Base-by-base conservation (phyloP, 371 early-diverging fungal genomes). In the Massospora cicadina region DNA sequence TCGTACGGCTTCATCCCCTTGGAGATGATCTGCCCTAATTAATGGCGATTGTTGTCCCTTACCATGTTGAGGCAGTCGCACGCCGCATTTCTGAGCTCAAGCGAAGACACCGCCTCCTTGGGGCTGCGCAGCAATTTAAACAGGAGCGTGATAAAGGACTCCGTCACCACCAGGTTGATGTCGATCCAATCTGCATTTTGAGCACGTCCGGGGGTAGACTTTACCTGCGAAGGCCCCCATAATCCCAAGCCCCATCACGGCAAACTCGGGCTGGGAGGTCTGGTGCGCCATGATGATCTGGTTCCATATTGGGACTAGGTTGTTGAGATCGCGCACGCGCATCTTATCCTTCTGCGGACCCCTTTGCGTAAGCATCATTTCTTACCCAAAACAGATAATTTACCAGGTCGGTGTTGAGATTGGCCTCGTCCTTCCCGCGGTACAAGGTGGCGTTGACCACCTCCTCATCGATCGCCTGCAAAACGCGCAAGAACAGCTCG, bases 1-100 rank as follows among this genome's bases (percentile, higher is more conserved):
- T 94, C 95, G 65, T 77, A 63, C 0, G 90, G 83, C 60, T 80
- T 76, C 95, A 94, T 96, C 30, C 97, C 97, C 69, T 96, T 96
- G 65, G 79, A 80, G 29, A 93, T 79, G 65, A 95, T 85, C 70
- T 76, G 66, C 13, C 56, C 55, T 13, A 24, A 7, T 5, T 24
- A 58, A 28, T 21, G 61, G 25, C 23, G 24, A 56, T 61, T 43
- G 17, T 17, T 43, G 17, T 61, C 17, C 63, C 26, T 25, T 63
- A 75, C 78, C 64, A 89, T 87, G 5, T 80, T 79, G 68, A 95
- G 71, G 70, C 92, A 91, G 62, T 85, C 85, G 64, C 87, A 81
- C 31, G 93, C 93, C 24, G 83, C 57, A 54, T 54, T 64, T 54
- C 64, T 10, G 12, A 64, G 30, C 23, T 27, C 26, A 2, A 54